Conservation (phyloP, 768 basidiomycete genomes). For the Lactarius trivialis region DNA sequence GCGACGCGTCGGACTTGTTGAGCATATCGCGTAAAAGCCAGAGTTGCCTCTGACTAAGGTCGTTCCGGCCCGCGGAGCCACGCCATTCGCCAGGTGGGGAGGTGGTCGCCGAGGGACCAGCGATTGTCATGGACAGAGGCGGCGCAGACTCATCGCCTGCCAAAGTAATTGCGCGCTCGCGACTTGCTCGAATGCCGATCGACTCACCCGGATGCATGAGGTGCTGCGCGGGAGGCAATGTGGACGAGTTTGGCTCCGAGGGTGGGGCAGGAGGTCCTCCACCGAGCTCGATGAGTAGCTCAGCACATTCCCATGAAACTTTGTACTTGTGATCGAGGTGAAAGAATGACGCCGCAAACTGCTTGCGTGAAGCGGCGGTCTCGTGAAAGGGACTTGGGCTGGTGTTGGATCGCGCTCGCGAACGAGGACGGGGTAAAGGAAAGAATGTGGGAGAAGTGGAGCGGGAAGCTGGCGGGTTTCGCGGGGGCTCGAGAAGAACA, state of each 20-base stretch:
- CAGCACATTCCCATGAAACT: constrained; percentile 89
- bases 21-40: constrained; percentile 77
- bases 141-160: constrained; percentile 57
- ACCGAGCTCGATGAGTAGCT: constrained; percentile 78
- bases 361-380: constrained; percentile 37
- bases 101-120: constrained; percentile 28
- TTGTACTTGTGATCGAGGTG: constrained; percentile 68
- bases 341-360: constrained; percentile 51
- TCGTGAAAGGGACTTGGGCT: constrained; percentile 32
- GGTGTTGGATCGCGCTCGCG: constrained; percentile 51
- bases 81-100: constrained; percentile 51
- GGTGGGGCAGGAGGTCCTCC: constrained; percentile 41
- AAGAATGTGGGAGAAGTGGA: constrained; percentile 48
- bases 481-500: constrained; percentile 39
- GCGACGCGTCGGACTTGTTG: constrained; percentile 35
- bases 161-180: constrained; percentile 68
- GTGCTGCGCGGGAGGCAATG: constrained; percentile 33
- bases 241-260: constrained; percentile 21
- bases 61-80: constrained; percentile 75
- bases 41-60: constrained; percentile 77
- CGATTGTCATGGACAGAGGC: constrained; percentile 14
- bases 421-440: constrained; percentile 38
- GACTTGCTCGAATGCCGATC: constrained; percentile 34
- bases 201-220: constrained; percentile 24
- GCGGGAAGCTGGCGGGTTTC: constrained; percentile 32